Evolutionary conservation across 495 filamentous ascomycete species (phyloP).

Genomic region (Penicillium tannophilum): DNA sequence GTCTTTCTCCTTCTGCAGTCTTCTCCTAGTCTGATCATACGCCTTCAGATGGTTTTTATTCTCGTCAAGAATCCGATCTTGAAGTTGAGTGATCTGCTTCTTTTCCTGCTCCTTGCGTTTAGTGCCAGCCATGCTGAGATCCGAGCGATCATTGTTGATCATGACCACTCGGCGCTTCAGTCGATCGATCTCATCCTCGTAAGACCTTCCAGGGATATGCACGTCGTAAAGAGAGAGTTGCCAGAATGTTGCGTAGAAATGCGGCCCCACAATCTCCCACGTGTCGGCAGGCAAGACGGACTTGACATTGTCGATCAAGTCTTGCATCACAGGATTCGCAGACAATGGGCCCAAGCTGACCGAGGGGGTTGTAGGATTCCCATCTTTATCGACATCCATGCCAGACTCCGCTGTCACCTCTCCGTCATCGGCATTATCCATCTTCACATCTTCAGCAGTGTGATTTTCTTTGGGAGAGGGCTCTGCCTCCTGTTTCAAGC

Average conservation of each 20-base stretch:
- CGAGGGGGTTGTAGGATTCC: constrained; percentile 16
- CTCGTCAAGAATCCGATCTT: constrained; percentile 67
- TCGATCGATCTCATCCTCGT: constrained; percentile 67
- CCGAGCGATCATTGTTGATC: constrained; percentile 69
- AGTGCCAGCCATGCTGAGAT: constrained; percentile 63
- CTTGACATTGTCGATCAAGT: constrained; percentile 69
- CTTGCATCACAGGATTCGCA: constrained; percentile 74
- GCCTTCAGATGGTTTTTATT: constrained; percentile 65
- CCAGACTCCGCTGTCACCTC: constrained; percentile 21
- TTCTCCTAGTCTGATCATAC: constrained; percentile 61
- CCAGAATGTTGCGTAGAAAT: constrained; percentile 94
- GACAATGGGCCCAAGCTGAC: constrained; percentile 37
- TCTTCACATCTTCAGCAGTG: constrained; percentile 30
- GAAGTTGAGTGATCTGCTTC: constrained; percentile 58
- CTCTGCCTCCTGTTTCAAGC: constrained; percentile 26
- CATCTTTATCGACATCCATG: constrained; percentile 46
- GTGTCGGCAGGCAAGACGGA: constrained; percentile 60
- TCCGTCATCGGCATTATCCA: constrained; percentile 38
- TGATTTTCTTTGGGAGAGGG: constrained; percentile 24
- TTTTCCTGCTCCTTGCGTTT: constrained; percentile 66
- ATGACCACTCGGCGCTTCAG: constrained; percentile 60
- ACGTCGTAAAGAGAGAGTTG: constrained; percentile 81
- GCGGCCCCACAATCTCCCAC: constrained; percentile 67
- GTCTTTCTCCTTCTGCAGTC: constrained; percentile 75
- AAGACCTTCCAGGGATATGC: constrained; percentile 68